A percentile compares a stretch with the other conserved stretches of the same genome.
Conservation (phyloP, 2,329 filamentous ascomycete species). For the Paraphoma sp. region DNA sequence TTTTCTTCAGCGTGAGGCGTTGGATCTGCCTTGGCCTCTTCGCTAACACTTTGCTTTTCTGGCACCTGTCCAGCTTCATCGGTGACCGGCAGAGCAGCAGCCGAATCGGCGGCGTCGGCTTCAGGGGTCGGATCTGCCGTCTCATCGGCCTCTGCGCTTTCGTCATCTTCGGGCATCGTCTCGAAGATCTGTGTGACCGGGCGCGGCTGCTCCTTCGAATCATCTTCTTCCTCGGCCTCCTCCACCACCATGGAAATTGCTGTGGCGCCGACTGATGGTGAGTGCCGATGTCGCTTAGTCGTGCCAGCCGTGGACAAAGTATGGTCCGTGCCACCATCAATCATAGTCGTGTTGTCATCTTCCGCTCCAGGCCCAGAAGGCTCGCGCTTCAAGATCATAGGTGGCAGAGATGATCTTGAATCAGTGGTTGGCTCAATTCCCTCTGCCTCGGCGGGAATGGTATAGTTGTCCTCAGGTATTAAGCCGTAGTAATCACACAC, state of each 20-base stretch:
- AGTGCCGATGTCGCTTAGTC: slow-evolving; percentile 83
- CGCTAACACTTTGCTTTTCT: slow-evolving; percentile 27
- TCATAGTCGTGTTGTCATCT: slow-evolving; percentile 25
- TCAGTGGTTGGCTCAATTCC: slow-evolving; percentile 65
- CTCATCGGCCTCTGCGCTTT: slow-evolving; percentile 21
- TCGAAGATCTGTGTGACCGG: slow-evolving; percentile 28
- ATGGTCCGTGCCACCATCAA: slow-evolving; percentile 44
- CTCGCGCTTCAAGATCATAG: slow-evolving; percentile 47
- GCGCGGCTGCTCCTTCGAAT: slow-evolving; percentile 13
- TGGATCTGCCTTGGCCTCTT: slow-evolving; percentile 16
- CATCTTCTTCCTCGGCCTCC: slow-evolving; percentile 72
- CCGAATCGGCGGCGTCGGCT: slow-evolving; percentile 24
- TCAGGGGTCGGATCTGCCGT: slow-evolving; percentile 21
- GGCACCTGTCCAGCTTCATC: slow-evolving; percentile 14
- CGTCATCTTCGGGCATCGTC: slow-evolving; percentile 12
- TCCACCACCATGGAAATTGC: slow-evolving; percentile 83
- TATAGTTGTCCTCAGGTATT: slow-evolving; percentile 93
- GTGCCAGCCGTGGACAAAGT: slow-evolving; percentile 68
- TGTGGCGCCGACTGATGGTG: slow-evolving; percentile 75
- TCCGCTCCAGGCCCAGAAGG: slow-evolving; percentile 29
- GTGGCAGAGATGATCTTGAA: slow-evolving; percentile 30
- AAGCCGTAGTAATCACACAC: slow-evolving; percentile 92
- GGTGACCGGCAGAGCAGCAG: slow-evolving; percentile 12
- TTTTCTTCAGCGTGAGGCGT: slow-evolving; percentile 14
- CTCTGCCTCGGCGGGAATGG: slow-evolving; percentile 90